Evolutionary conservation across 106 monocot genomes (phyloP), one percentile per base, ranked within the genome.

Genomic region (Dioscorea alata): DNA sequence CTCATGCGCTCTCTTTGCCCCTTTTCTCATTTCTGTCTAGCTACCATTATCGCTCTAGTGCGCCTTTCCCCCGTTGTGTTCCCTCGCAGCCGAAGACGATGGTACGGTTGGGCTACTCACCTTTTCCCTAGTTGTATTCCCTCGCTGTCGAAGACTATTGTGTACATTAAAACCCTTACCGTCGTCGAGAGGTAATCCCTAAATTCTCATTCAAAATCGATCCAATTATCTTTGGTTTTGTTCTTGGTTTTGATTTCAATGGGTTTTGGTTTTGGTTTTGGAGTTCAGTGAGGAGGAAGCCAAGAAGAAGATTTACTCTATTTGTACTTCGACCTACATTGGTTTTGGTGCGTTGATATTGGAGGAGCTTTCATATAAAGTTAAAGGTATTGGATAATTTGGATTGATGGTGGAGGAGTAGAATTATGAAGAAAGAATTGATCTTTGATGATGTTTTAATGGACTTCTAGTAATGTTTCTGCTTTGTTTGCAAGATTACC

Each of bases 261-360:
- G 18, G 13, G 54, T 54, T 54, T 19, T 54, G 54, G 54, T 15
- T 54, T 54, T 54, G 54, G 5, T 8, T 54, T 8, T 19, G 15
- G 54, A 5, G 57, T 42, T 68, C 79, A 96, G 97, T 65, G 97
- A 97, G 79, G 97, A 97, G 69, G 97, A 92, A 70, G 97, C 92
- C 18, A 99, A 89, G 82, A 87, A 92, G 83, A 92, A 92, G 78
- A 99, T 99, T 15, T 99, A 99, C 75, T 99, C 97, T 0, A 89
- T 99, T 6, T 92, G 89, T 66, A 99, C 92, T 28, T 79, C 97
- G 13, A 99, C 97, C 4, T 99, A 99, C 66, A 99, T 92, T n/a
- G 97, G 92, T 5, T 99, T 99, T 76, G 97, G 97, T 12, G 97
- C 97, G 4, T 73, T 92, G 80, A 99, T 99, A 16, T 99, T 89